Evolutionary conservation across 148 eudicot species (phyloP), one percentile per base, ranked within the genome.

Genomic region (Heliosperma pusillum): DNA sequence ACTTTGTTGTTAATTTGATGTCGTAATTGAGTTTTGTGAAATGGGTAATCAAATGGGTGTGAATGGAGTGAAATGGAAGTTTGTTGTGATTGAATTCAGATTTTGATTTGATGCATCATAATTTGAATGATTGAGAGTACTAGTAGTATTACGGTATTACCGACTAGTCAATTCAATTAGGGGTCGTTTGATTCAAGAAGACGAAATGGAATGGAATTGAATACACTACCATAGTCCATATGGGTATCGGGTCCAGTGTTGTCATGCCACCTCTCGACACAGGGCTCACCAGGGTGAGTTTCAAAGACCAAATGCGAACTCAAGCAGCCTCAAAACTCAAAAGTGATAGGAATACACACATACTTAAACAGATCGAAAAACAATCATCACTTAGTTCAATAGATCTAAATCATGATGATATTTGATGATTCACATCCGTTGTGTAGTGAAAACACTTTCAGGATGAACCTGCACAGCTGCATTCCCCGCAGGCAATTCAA

Each of bases 381-480:
- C 30, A 29, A 29, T 29, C 30, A 29, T 29, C 30, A 29, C 3
- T 1, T 1, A 29, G 58, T 91, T 94, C 19, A n/a, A n/a, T n/a
- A n/a, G n/a, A n/a, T n/a, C n/a, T n/a, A n/a, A n/a, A n/a, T n/a
- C n/a, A n/a, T n/a, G n/a, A n/a, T n/a, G n/a, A n/a, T n/a, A n/a
- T n/a, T 72, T 76, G 45, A 94, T 92, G 1, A 94, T 91, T 74
- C 72, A 87, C 85, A 82, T 90, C 70, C 98, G 97, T 79, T 91
- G 93, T 15, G 80, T 76, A 17, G 96, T 94, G 72, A 94, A 89
- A 82, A 94, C 87, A 84, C 97, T 94, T 82, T 94, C 98, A 5
- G 98, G 98, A 83, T 94, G 98, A 85, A 94, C 91, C 75, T 94
- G 98, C 16, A 94, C 98, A 1, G 30, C n/a, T 29, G 30, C 30